Evolutionary conservation across 768 basidiomycete species (phyloP).

Genomic region (Amanita subjunquillea): DNA sequence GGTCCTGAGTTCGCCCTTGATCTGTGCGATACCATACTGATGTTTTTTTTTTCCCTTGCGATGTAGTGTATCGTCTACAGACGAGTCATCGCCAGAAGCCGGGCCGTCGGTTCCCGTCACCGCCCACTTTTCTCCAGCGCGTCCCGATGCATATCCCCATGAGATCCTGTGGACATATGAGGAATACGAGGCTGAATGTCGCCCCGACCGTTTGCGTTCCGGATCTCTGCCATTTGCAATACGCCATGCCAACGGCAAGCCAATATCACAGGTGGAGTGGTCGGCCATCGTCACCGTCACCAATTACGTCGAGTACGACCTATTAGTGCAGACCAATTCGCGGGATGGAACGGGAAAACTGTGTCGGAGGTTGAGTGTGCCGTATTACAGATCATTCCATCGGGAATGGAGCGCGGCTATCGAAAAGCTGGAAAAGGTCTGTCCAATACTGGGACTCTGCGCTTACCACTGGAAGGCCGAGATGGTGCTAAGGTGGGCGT

Average conservation of each 20-base stretch:
- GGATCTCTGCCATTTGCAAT: not conserved
- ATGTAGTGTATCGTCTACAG: not conserved
- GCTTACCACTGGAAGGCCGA: constrained; percentile 4
- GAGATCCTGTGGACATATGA: constrained; percentile 1
- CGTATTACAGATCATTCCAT: not conserved
- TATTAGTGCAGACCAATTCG: not conserved
- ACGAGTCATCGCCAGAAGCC: not conserved
- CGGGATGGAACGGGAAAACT: not conserved
- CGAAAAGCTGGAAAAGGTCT: not conserved
- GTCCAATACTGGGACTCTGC: not conserved
- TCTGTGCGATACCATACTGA: not conserved
- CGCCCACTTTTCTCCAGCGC: not conserved
- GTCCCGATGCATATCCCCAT: not conserved
- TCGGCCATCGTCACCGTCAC: not conserved
- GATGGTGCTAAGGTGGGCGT: not conserved
- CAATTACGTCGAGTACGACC: not conserved
- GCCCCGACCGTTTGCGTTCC: not conserved
- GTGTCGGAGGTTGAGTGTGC: not conserved
- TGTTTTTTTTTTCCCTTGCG: not conserved
- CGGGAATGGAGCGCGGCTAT: not conserved
- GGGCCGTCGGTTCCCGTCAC: not conserved
- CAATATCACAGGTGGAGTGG: not conserved
- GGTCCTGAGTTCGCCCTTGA: not conserved
- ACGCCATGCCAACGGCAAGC: not conserved
- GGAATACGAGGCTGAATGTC: not conserved